These are phyloP conservation scores for Botrytis hyacinthi DNA, from an alignment of 2,329 filamentous ascomycete genomes.

Conservation along the genomic window DNA sequence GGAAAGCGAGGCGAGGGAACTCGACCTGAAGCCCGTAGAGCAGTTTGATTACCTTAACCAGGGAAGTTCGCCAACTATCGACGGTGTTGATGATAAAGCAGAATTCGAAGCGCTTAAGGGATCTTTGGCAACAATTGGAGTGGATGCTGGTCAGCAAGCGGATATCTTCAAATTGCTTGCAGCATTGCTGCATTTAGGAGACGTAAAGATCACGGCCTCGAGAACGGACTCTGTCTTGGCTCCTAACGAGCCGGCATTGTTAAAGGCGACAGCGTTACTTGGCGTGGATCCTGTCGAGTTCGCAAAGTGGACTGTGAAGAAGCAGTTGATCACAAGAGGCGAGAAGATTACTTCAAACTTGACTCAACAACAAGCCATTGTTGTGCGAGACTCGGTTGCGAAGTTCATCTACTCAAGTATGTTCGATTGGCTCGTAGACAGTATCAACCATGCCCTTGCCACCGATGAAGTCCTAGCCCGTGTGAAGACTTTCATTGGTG, in stretches of 20 bases:
- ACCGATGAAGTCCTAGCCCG: slow-evolving; percentile 81
- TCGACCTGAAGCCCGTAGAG: slow-evolving; percentile 77
- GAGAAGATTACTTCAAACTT: slow-evolving; percentile 98
- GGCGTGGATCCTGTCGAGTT: slow-evolving; percentile 86
- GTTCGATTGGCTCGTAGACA: slow-evolving; percentile 99
- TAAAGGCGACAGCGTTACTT: slow-evolving; percentile 78
- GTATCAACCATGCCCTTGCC: slow-evolving; percentile 87
- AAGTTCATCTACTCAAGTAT: slow-evolving; percentile 98
- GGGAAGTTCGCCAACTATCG: slow-evolving; percentile 84
- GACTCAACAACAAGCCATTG: slow-evolving; percentile 86
- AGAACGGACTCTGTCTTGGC: slow-evolving; percentile 83
- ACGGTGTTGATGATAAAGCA: slow-evolving; percentile 91
- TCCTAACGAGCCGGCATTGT: slow-evolving; percentile 75
- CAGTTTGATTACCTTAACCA: slow-evolving; percentile 97
- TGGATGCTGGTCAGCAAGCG: slow-evolving; percentile 68
- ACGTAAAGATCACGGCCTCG: slow-evolving; percentile 91
- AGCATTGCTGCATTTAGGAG: slow-evolving; percentile 89
- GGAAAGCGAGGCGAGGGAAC: slow-evolving; percentile 75
- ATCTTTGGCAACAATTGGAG: slow-evolving; percentile 85
- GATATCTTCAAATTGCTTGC: slow-evolving; percentile 90
- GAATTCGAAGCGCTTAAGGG: slow-evolving; percentile 88
- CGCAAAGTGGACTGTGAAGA: slow-evolving; percentile 98
- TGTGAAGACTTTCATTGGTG: slow-evolving; percentile 90
- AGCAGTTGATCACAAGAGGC: slow-evolving; percentile 91
- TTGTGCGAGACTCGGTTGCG: slow-evolving; percentile 94